These are phyloP conservation scores for Yamadazyma epiphylla DNA, from an alignment of 1,139 yeast genomes.

Conservation along the genomic window DNA sequence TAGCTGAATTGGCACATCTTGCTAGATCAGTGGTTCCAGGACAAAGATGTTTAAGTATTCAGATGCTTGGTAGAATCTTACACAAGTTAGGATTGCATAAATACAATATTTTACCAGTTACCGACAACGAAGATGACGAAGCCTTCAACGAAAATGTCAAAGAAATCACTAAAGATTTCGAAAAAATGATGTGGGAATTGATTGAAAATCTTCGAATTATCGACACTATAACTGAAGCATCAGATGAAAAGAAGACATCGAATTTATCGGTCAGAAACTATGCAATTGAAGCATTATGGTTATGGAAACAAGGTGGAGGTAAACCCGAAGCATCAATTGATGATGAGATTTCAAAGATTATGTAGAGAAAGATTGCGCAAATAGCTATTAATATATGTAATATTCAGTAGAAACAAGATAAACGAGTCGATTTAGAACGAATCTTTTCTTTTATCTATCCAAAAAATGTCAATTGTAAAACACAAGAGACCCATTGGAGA, in stretches of 20 bases:
- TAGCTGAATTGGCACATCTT: constrained; percentile 76
- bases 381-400: background rate
- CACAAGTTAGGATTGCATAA: constrained; percentile 72
- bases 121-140: constrained; percentile 20
- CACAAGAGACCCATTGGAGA: background rate
- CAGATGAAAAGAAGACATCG: constrained; percentile 62
- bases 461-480: background rate
- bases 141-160: constrained; percentile 34
- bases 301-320: constrained; percentile 84
- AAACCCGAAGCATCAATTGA: constrained; percentile 17
- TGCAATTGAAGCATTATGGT: constrained; percentile 92
- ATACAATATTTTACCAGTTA: constrained; percentile 48
- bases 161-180: constrained; percentile 45
- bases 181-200: constrained; percentile 71
- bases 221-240: constrained; percentile 70
- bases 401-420: background rate
- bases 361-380: constrained; percentile 5
- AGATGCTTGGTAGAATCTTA: constrained; percentile 80
- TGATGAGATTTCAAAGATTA: constrained; percentile 10
- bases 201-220: constrained; percentile 62
- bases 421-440: too few relatives aligned
- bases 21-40: constrained; percentile 77
- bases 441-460: too few relatives aligned
- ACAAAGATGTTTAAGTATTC: constrained; percentile 83
- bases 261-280: constrained; percentile 78